A percentile compares a stretch with the other conserved stretches of the same genome.
Conservation (phyloP, 495 filamentous ascomycete genomes). For the Thozetella sp. region DNA sequence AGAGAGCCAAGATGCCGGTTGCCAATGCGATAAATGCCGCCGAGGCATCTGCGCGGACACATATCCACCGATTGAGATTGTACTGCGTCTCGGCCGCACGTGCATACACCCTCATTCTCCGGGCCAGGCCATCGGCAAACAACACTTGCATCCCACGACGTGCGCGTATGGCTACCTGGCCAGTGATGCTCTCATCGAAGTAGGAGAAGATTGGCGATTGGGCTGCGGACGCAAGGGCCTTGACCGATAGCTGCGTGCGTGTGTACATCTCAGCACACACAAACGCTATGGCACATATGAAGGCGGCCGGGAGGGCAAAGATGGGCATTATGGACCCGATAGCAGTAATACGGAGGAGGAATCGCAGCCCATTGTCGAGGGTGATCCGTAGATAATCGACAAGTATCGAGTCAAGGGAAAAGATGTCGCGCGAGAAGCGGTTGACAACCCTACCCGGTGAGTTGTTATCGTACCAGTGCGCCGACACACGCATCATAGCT, state of each 20-base stretch:
- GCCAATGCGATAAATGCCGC: conserved; percentile 44
- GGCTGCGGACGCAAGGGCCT: conserved; percentile 40
- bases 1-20: conserved; percentile 46
- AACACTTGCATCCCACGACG: conserved; percentile 41
- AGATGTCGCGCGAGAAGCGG: conserved; percentile 55
- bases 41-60: conserved; percentile 46
- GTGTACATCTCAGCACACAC: conserved; percentile 51
- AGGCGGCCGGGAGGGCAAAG: conserved; percentile 44
- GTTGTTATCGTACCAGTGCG: conserved; percentile 56
- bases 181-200: conserved; percentile 50
- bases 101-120: conserved; percentile 35
- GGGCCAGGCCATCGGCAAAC: conserved; percentile 43
- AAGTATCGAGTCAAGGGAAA: conserved; percentile 35
- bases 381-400: conserved; percentile 38
- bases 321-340: conserved; percentile 50
- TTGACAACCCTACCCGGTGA: conserved; percentile 57
- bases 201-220: conserved; percentile 52
- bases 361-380: conserved; percentile 37
- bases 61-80: conserved; percentile 53
- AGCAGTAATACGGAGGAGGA: conserved; percentile 42
- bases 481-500: conserved; percentile 48
- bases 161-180: conserved; percentile 47
- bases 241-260: conserved; percentile 42
- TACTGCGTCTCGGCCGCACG: conserved; percentile 42
- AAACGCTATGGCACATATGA: conserved; percentile 40